Evolutionary conservation across 179 eudicot species (phyloP).

Genomic region (Beta corolliflora): DNA sequence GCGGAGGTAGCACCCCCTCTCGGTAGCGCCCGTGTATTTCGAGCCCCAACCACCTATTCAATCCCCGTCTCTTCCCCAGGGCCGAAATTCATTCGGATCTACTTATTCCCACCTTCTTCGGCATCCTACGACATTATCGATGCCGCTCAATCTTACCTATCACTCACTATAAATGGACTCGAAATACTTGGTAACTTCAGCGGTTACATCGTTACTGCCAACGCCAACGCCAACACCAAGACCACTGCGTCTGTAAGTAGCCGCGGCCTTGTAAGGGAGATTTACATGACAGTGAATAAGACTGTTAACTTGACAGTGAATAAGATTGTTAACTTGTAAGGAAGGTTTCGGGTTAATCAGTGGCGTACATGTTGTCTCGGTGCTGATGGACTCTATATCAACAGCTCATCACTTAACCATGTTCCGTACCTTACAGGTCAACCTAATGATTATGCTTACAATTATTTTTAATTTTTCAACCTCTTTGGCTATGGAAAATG

Average conservation of each 20-base stretch:
- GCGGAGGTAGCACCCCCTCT: neutral
- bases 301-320: constrained; percentile 18
- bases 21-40: constrained; percentile 12
- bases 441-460: no score
- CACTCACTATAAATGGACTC: constrained; percentile 7
- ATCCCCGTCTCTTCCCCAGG: constrained; percentile 31
- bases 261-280: neutral
- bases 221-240: neutral
- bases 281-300: neutral
- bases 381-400: constrained; percentile 16
- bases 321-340: no score
- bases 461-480: neutral
- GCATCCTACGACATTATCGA: neutral
- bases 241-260: neutral
- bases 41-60: constrained; percentile 24
- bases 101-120: constrained; percentile 6
- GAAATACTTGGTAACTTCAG: constrained; percentile 22
- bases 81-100: constrained; percentile 27
- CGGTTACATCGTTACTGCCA: neutral
- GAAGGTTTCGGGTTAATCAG: constrained; percentile 12
- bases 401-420: neutral
- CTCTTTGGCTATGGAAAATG: no score
- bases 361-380: constrained; percentile 19
- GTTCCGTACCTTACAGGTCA: neutral
- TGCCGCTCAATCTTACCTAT: neutral